Evolutionary conservation across 2,329 filamentous ascomycete species (phyloP).

Genomic region (Setomelanomma holmii): DNA sequence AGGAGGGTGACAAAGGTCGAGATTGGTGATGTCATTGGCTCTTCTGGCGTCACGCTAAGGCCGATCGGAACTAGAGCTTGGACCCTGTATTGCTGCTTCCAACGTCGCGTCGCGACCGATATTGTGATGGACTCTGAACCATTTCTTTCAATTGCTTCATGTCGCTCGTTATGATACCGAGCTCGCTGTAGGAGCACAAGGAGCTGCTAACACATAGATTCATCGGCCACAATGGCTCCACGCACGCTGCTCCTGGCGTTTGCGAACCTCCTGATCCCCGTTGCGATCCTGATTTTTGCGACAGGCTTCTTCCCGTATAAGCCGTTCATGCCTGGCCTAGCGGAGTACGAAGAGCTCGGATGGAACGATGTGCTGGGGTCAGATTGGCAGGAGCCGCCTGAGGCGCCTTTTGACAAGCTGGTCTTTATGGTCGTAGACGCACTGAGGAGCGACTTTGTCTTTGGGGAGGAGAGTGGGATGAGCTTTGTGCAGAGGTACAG

Average conservation of each 20-base stretch:
- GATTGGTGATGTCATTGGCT: conserved; percentile 47
- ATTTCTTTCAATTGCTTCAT: conserved; percentile 9
- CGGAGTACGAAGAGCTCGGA: conserved; percentile 66
- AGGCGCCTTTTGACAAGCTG: conserved; percentile 82
- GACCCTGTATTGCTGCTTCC: conserved; percentile 29
- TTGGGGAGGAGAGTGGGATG: conserved; percentile 80
- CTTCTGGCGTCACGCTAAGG: conserved; percentile 20
- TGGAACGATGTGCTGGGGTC: conserved; percentile 49
- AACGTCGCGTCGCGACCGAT: conserved; percentile 28
- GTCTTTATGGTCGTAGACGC: conserved; percentile 99
- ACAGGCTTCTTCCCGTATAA: conserved; percentile 98
- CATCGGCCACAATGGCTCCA: conserved; percentile 27
- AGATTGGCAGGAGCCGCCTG: conserved; percentile 55
- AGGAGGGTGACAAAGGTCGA: conserved; percentile 5
- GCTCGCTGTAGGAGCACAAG: not conserved
- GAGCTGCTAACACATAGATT: conserved; percentile 8
- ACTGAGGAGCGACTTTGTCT: conserved; percentile 89
- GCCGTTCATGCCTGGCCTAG: conserved; percentile 85
- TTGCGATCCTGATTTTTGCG: conserved; percentile 74
- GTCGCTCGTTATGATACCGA: conserved; percentile 8
- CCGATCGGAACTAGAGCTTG: conserved; percentile 25
- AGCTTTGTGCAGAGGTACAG: conserved; percentile 82
- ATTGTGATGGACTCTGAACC: conserved; percentile 26
- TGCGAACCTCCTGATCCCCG: conserved; percentile 79
- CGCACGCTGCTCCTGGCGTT: conserved; percentile 59